A percentile compares a stretch with the other conserved stretches of the same genome.
Conservation (phyloP, 176 grass and related monocot species). For the Oryza coarctata region DNA sequence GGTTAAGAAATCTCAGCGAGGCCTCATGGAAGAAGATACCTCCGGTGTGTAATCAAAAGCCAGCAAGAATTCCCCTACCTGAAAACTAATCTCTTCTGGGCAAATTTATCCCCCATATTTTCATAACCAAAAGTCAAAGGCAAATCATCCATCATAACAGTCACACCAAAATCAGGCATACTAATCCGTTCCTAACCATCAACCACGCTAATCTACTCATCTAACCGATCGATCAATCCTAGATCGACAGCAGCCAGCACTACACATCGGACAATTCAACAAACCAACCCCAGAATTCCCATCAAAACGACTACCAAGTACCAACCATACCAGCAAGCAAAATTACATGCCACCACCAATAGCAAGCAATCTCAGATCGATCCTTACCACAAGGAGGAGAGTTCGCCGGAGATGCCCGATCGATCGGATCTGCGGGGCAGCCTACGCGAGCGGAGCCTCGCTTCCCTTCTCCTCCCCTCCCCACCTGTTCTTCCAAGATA, state of each 20-base stretch:
- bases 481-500: not conserved
- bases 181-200: not conserved
- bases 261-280: not conserved
- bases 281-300: not conserved
- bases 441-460: not conserved
- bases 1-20: not conserved
- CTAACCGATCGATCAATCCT: not conserved
- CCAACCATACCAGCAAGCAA: not conserved
- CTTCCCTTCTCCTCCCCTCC: not conserved
- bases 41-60: not conserved
- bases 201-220: not conserved
- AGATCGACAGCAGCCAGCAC: not conserved
- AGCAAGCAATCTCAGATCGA: not conserved
- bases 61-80: not conserved
- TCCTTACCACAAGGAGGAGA: not conserved
- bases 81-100: not conserved
- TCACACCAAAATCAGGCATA: not conserved
- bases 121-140: not conserved
- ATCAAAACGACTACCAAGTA: not conserved
- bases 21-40: constrained; percentile 1
- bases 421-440: not conserved
- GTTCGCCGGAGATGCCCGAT: not conserved
- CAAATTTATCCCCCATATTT: not conserved
- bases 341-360: not conserved
- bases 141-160: not conserved